phyloP scores from a whole-genome alignment of 148 eudicot species.

The Bassia scoparia region DNA sequence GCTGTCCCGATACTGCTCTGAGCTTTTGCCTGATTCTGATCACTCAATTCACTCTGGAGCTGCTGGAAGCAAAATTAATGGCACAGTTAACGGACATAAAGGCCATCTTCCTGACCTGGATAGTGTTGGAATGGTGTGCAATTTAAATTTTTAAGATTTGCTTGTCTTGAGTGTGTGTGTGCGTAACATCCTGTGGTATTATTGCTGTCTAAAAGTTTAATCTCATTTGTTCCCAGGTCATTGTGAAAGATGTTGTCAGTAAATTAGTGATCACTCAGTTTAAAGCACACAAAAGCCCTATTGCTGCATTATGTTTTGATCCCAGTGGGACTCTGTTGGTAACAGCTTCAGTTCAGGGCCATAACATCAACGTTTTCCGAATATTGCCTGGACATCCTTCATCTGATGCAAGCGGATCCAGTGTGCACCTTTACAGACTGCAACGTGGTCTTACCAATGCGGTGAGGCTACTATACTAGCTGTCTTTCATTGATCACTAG shows the following conservation, averaged over 20 bases:
- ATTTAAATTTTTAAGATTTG: background rate
- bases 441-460: conserved; percentile 88
- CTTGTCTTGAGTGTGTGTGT: background rate
- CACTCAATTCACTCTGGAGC: conserved; percentile 36
- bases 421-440: conserved; percentile 70
- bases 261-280: conserved; percentile 76
- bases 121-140: conserved; percentile 70
- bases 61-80: conserved; percentile 44
- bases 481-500: background rate
- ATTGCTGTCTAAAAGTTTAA: background rate
- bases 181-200: background rate
- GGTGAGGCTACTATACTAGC: conserved; percentile 39
- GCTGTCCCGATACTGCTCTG: conserved; percentile 73
- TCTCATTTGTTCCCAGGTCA: conserved; percentile 46
- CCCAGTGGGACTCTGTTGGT: conserved; percentile 83
- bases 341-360: conserved; percentile 86
- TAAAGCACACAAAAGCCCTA: conserved; percentile 78
- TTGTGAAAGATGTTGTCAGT: conserved; percentile 65
- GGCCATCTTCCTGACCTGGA: conserved; percentile 48
- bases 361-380: conserved; percentile 75
- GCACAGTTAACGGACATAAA: conserved; percentile 45
- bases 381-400: conserved; percentile 48
- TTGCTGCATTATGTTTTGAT: conserved; percentile 79
- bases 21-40: conserved; percentile 55
- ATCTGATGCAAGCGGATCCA: conserved; percentile 45